Evolutionary conservation across 2,329 filamentous ascomycete genomes (phyloP), one percentile per base, ranked within the genome.

Genomic region (Exophiala xenobiotica): DNA sequence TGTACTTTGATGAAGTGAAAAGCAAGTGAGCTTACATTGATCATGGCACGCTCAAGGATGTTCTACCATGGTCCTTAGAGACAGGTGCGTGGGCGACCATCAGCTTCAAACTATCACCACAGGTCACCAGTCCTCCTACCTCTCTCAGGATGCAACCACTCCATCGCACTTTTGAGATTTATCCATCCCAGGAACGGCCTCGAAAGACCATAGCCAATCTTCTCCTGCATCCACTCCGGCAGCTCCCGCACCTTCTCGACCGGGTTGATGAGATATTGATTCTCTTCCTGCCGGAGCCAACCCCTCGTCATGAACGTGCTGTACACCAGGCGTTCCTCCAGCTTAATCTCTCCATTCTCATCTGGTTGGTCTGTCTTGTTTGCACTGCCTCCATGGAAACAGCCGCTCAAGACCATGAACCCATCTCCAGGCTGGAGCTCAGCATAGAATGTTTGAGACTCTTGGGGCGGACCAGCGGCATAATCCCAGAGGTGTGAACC

Each of bases 391-490:
- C 68, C 70, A 37, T 72, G 68, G 46, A 65, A 70, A n/a, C 57
- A 59, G 6, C 62, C 63, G 4, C 61, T 61, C 5, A 72, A 57
- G 61, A 71, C 67, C 8, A 71, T 65, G 51, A 71, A 69, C 0
- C 60, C 68, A 59, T 71, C 67, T 0, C 69, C 68, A 9, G 61
- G 61, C 11, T 63, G 51, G 56, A 72, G 61, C 35, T 67, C 65
- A 1, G 68, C 68, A 24, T 53, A 44, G 4, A 60, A 57, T 2
- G 59, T 50, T 22, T 46, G 51, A 3, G 35, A 49, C 19, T 57
- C 48, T 5, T 42, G 39, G 3, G 54, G 51, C 62, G 51, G 51
- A 2, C 46, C 51, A 1, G 29, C 41, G 1, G 46, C 46, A 38
- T 19, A 60, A 6, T 51, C 64, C 62, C 63, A 64, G 1, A 66